Evolutionary conservation across 768 basidiomycete species (phyloP), one percentile per base, ranked within the genome.

Genomic region (Russula vinacea): DNA sequence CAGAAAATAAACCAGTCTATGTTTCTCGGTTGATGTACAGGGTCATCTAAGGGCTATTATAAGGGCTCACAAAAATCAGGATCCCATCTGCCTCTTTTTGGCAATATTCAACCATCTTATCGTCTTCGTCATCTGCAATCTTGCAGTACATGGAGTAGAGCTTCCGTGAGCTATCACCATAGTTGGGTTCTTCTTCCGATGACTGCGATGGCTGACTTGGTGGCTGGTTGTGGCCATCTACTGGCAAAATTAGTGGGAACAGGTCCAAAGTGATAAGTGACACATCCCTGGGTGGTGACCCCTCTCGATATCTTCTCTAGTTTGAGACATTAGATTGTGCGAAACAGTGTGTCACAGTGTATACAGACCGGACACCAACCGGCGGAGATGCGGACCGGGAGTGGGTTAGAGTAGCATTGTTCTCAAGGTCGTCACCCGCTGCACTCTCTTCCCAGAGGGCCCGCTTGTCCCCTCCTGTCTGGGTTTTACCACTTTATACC

Each of bases 381-480:
- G 22, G 35, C 53, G 53, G 55, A 56, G 39, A 42, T 10, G 40
- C 55, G 51, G 59, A 51, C 51, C 59, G 59, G 50, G 40, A 16
- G 16, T 6, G 16, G 16, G 16, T 17, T 3, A 42, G 16, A 32
- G 42, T 2, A 32, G 29, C 56, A 33, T 59, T 59, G 58, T 59
- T 40, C 58, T 44, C 56, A 33, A 44, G 60, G 22, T 44, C 7
- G 33, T 51, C 60, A 22, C 37, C 47, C 24, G 26, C 47, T 19
- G 26, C 55, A 19, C 62, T n/a, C 47, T 33, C 32, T 52, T 29
- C 60, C 22, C 26, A 39, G 26, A n/a, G 37, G 33, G 19, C 56
- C 19, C 8, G 11, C 29, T 60, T 47, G 73, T 74, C 81, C 78
- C 81, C 80, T 80, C 80, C 80, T 73, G 79, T 79, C 75, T 74